Conservation (phyloP, 352 stramenopile species). For the Phytophthora ohioensis region DNA sequence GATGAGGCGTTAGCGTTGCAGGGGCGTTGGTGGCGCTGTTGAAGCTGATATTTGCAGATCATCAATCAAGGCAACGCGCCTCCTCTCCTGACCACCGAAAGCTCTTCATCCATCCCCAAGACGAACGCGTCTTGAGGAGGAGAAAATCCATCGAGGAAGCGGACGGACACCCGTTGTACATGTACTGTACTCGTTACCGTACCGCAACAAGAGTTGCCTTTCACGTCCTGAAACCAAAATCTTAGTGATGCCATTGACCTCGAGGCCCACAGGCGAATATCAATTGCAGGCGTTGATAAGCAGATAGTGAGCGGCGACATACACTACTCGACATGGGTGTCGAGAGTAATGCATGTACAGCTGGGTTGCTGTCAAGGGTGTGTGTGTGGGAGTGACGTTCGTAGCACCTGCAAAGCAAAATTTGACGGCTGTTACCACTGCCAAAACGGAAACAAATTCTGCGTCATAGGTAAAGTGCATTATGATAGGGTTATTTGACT, state of each 20-base stretch:
- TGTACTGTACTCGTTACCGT: constrained; percentile 18
- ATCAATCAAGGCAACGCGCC: constrained; percentile 24
- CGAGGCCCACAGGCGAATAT: constrained; percentile 1
- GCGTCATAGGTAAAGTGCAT: neutral
- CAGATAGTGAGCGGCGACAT: constrained; percentile 14
- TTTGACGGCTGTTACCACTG: constrained; percentile 23
- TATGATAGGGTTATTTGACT: neutral
- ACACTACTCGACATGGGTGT: constrained; percentile 17
- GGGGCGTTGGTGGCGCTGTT: constrained; percentile 4
- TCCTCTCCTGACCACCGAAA: constrained; percentile 14
- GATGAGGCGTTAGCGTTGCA: neutral
- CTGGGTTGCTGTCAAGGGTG: constrained; percentile 5
- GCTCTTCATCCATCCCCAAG: constrained; percentile 2
- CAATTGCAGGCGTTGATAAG: neutral
- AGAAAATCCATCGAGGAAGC: constrained; percentile 21
- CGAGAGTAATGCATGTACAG: too few relatives aligned
- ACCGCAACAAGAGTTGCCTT: constrained; percentile 2
- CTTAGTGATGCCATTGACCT: neutral
- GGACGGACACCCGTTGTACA: constrained; percentile 10
- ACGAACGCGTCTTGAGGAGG: constrained; percentile 4
- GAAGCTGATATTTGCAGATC: constrained; percentile 14
- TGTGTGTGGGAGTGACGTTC: constrained; percentile 3
- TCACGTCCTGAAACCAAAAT: neutral
- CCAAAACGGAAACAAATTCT: constrained; percentile 11
- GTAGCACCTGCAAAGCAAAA: constrained; percentile 30